These are phyloP conservation scores for Xerocomellus dryophilus DNA, from an alignment of 768 basidiomycete species.

Conservation along the genomic window DNA sequence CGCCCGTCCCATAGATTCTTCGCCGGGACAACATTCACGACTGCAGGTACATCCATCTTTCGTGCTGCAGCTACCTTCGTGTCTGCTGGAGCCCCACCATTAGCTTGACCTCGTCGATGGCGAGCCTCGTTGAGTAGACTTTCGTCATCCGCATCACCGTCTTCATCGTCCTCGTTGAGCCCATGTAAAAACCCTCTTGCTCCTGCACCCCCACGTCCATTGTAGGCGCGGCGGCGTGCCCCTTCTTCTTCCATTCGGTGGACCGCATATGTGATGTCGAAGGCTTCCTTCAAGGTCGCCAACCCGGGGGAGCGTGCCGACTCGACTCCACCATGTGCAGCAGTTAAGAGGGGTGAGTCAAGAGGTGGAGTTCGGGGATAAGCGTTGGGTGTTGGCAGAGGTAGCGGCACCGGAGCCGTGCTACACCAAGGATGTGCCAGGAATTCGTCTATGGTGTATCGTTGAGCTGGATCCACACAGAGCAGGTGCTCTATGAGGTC, in stretches of 20 bases:
- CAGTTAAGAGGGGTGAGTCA: constrained; percentile 88
- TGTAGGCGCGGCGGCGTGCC: constrained; percentile 77
- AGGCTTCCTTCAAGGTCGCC: constrained; percentile 93
- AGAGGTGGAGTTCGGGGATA: constrained; percentile 47
- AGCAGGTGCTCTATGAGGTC: constrained; percentile 93
- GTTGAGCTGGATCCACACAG: constrained; percentile 91
- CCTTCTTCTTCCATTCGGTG: constrained; percentile 99
- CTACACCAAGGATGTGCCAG: constrained; percentile 95
- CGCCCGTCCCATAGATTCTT: constrained; percentile 52
- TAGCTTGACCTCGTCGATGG: constrained; percentile 37
- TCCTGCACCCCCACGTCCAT: constrained; percentile 76
- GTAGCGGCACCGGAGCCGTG: constrained; percentile 57
- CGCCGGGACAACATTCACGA: constrained; percentile 20
- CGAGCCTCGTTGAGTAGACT: constrained; percentile 49
- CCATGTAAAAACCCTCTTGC: constrained; percentile 73
- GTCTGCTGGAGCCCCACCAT: constrained; percentile 2
- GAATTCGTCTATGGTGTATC: constrained; percentile 98
- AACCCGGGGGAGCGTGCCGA: constrained; percentile 85
- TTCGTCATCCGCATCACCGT: constrained; percentile 47
- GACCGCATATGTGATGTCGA: constrained; percentile 98
- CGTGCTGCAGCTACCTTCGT: constrained; percentile 15
- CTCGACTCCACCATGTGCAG: constrained; percentile 72
- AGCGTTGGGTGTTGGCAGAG: constrained; percentile 61
- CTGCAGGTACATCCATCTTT: constrained; percentile 1
- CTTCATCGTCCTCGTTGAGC: constrained; percentile 93